Evolutionary conservation across 176 grass and related monocot genomes (phyloP).

Genomic region (Olyra latifolia): DNA sequence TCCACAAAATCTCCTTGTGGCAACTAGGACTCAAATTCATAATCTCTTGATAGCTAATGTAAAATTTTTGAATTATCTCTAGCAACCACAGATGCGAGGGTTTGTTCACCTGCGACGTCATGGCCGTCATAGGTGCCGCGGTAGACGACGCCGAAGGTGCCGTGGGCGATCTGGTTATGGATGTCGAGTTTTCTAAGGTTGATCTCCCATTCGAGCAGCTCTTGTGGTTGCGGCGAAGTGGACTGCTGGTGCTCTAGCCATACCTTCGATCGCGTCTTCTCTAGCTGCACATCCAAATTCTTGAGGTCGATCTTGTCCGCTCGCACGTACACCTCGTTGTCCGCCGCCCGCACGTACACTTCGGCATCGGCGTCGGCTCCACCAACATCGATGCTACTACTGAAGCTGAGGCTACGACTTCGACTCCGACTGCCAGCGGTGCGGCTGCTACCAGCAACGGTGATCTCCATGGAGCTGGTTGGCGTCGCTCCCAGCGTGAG

Average conservation of each 20-base stretch:
- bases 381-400: neutral
- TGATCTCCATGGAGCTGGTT: neutral
- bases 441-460: neutral
- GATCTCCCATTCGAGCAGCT: constrained; percentile 77
- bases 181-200: constrained; percentile 79
- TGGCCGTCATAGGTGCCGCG: constrained; percentile 72
- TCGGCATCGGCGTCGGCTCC: neutral
- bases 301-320: constrained; percentile 75
- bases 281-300: constrained; percentile 71
- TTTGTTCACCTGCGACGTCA: constrained; percentile 70
- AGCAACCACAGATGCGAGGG: neutral
- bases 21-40: neutral
- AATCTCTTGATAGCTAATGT: neutral
- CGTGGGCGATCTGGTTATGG: constrained; percentile 60
- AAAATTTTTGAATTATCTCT: neutral
- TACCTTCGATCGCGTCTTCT: constrained; percentile 72
- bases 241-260: constrained; percentile 60
- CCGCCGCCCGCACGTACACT: constrained; percentile 44
- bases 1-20: neutral
- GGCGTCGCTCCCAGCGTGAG: too few species aligned
- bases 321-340: constrained; percentile 59
- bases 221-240: constrained; percentile 25
- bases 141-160: constrained; percentile 86
- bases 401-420: neutral
- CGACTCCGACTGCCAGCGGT: neutral